Evolutionary conservation across 1,284 basidiomycete species (phyloP), one percentile per base, ranked within the genome.

Genomic region (Lentinus polychrous): DNA sequence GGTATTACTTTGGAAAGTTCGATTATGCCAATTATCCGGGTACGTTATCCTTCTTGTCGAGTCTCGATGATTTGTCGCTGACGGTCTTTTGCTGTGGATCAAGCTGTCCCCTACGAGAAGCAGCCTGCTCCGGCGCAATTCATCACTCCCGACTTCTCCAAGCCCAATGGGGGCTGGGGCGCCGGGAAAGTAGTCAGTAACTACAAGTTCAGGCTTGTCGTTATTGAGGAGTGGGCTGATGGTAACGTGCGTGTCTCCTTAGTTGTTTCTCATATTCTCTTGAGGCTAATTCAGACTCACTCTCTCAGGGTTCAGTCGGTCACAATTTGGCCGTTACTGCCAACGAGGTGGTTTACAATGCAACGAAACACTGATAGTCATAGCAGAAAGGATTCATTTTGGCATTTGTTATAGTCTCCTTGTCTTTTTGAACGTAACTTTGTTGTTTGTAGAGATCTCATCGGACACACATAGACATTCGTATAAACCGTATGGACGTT

Each of bases 131-230:
- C 75, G 2, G 45, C 65, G 1, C 60, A 67, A 45, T 62, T 76
- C 24, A 64, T 60, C 17, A 76, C 76, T 74, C 75, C 75, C 14
- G 65, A 76, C 63, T 73, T 78, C 52, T 67, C 73, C 1, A 60
- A 65, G 46, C 51, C 62, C 7, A 63, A 64, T 15, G 71, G 69
- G 18, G 75, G 72, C 1, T 74, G 67, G 44, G 72, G 71, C 12
- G 43, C 51, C 6, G 72, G 74, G 10, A 51, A 56, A 40, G 37
- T 51, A 2, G 67, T 57, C 4, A 58, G 50, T 46, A 66, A 74
- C 51, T 57, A 60, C 8, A 62, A 65, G 3, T 65, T 73, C 52
- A 66, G 69, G 42, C 51, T 76, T 4, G 61, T 63, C 17, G 72
- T 76, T 7, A 43, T 75, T 37, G 75, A 78, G 54, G 74, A 76